Evolutionary conservation across 495 filamentous ascomycete species (phyloP).

Genomic region (Xylaria grammica): DNA sequence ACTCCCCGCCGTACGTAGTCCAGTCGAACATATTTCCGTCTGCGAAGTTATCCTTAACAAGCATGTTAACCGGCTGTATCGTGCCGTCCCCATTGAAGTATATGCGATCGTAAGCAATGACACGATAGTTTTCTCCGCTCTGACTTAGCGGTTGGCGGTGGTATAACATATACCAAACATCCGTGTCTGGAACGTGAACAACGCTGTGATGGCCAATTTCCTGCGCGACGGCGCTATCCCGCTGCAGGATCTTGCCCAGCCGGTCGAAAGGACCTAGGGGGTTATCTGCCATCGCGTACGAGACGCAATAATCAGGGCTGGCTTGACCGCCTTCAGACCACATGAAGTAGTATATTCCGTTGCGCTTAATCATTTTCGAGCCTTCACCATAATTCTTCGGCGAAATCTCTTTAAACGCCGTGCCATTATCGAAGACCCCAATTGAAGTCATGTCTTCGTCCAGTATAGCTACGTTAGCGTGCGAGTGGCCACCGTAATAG

Average conservation of each 20-base stretch:
- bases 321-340: conserved; percentile 52
- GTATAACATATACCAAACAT: conserved; percentile 56
- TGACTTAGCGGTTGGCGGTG: conserved; percentile 50
- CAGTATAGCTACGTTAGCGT: conserved; percentile 49
- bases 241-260: conserved; percentile 44
- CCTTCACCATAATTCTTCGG: conserved; percentile 49
- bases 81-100: conserved; percentile 48
- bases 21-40: conserved; percentile 38
- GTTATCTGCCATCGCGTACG: conserved; percentile 48
- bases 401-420: conserved; percentile 47
- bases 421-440: conserved; percentile 31
- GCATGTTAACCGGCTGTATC: conserved; percentile 48
- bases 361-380: conserved; percentile 48
- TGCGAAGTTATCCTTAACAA: conserved; percentile 44
- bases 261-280: conserved; percentile 50
- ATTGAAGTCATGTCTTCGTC: conserved; percentile 49
- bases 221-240: conserved; percentile 43
- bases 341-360: conserved; percentile 52
- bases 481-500: conserved; percentile 55
- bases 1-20: conserved; percentile 35
- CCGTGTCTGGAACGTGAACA: conserved; percentile 45
- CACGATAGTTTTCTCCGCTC: conserved; percentile 46
- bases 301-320: conserved; percentile 49
- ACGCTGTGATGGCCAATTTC: conserved; percentile 49
- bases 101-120: conserved; percentile 52